These are phyloP conservation scores for Cladorrhinum sp. DNA, from an alignment of 2,329 filamentous ascomycete species.

Conservation along the genomic window DNA sequence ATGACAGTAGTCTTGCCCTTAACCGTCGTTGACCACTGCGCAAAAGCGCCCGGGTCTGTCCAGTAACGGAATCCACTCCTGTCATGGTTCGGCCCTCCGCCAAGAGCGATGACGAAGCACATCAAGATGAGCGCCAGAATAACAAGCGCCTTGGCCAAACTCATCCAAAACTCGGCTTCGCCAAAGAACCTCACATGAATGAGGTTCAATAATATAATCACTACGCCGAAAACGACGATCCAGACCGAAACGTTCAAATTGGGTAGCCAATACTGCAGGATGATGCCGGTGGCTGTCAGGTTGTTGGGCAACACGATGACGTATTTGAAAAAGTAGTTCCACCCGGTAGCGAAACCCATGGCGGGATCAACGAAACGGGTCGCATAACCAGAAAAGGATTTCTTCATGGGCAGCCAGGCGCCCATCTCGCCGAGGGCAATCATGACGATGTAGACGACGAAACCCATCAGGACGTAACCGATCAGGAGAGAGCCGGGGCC, in stretches of 20 bases:
- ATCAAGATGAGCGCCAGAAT: slow-evolving; percentile 40
- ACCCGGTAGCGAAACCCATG: slow-evolving; percentile 42
- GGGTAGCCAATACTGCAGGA: slow-evolving; percentile 39
- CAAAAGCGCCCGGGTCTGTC: slow-evolving; percentile 43
- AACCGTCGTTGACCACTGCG: slow-evolving; percentile 31
- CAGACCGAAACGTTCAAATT: slow-evolving; percentile 40
- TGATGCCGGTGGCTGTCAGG: slow-evolving; percentile 38
- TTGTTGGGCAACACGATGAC: slow-evolving; percentile 39
- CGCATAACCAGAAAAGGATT: slow-evolving; percentile 64
- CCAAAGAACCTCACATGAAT: slow-evolving; percentile 42
- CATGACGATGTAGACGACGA: slow-evolving; percentile 61
- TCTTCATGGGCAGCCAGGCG: slow-evolving; percentile 60
- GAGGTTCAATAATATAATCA: slow-evolving; percentile 36
- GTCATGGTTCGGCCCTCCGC: slow-evolving; percentile 37
- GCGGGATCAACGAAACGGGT: slow-evolving; percentile 57
- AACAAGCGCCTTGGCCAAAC: slow-evolving; percentile 43
- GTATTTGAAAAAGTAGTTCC: slow-evolving; percentile 49
- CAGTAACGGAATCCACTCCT: slow-evolving; percentile 45
- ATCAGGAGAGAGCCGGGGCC: slow-evolving; percentile 42
- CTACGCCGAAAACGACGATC: slow-evolving; percentile 36
- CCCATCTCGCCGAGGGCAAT: slow-evolving; percentile 68
- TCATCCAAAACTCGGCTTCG: slow-evolving; percentile 49
- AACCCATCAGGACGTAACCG: slow-evolving; percentile 40
- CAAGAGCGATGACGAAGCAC: slow-evolving; percentile 39
- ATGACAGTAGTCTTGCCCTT: slow-evolving; percentile 17